phyloP scores from a whole-genome alignment of 495 filamentous ascomycete species.

The Penicillium parvum region DNA sequence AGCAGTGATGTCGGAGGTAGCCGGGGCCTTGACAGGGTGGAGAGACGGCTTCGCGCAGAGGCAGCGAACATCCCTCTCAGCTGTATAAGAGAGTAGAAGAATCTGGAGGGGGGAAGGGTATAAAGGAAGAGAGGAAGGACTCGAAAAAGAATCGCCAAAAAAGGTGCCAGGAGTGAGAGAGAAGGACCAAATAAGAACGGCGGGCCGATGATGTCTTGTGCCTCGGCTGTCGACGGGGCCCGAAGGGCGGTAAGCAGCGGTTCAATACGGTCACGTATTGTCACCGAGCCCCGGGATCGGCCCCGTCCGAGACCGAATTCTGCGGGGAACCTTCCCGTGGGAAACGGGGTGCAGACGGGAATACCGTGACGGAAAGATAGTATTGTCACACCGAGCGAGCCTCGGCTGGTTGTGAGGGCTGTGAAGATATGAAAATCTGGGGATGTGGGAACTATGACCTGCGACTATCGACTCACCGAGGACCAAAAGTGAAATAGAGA shows the following conservation, averaged over 20 bases:
- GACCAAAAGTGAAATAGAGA: no score
- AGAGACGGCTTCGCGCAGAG: slow-evolving; percentile 45
- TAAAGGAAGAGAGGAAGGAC: slow-evolving; percentile 9
- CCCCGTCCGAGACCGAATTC: slow-evolving; percentile 2
- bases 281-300: background rate
- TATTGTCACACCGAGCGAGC: background rate
- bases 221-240: slow-evolving; percentile 17
- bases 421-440: background rate
- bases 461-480: no score
- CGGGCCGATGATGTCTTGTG: slow-evolving; percentile 2
- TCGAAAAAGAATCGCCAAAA: background rate
- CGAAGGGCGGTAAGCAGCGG: slow-evolving; percentile 5
- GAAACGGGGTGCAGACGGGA: slow-evolving; percentile 3
- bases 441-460: background rate
- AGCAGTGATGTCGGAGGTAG: slow-evolving; percentile 39
- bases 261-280: slow-evolving; percentile 7
- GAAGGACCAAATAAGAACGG: slow-evolving; percentile 6
- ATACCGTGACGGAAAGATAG: slow-evolving; percentile 8
- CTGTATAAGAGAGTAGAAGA: slow-evolving; percentile 11
- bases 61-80: slow-evolving; percentile 46
- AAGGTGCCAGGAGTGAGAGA: slow-evolving; percentile 3
- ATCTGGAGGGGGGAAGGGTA: slow-evolving; percentile 5
- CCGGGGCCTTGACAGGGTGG: slow-evolving; percentile 39
- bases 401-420: no score
- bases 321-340: slow-evolving; percentile 7